These are phyloP conservation scores for Trypanosoma caninum DNA, from an alignment of 208 protist species.

Conservation along the genomic window DNA sequence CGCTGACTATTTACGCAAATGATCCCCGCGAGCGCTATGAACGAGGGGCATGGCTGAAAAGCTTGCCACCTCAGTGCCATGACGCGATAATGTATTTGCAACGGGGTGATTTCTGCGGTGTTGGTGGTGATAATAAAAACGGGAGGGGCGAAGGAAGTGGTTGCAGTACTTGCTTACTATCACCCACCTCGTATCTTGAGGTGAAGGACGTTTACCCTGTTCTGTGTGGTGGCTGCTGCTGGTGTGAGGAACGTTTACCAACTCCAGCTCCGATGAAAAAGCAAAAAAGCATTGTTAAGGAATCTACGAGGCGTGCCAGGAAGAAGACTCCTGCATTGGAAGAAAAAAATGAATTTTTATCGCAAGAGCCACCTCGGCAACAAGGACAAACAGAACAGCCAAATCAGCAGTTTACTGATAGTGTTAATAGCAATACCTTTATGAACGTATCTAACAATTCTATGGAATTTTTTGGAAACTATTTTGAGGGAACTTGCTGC, in stretches of 20 bases:
- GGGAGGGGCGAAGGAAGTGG: background rate
- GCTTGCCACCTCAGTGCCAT: slow-evolving; percentile 23
- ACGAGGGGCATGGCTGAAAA: slow-evolving; percentile 35
- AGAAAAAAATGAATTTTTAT: no score
- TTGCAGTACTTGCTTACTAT: background rate
- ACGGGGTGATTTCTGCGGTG: background rate
- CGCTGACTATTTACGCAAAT: slow-evolving; percentile 63
- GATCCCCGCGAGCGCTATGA: slow-evolving; percentile 39
- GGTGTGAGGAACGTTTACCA: slow-evolving; percentile 43
- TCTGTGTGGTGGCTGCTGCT: slow-evolving; percentile 43
- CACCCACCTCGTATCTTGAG: slow-evolving; percentile 26
- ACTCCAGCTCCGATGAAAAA: slow-evolving; percentile 41
- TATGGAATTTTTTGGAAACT: no score
- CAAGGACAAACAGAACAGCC: no score
- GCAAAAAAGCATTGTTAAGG: slow-evolving; percentile 32
- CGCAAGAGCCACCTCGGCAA: no score
- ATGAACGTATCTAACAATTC: no score
- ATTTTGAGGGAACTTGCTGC: no score
- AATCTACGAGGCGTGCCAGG: slow-evolving; percentile 4
- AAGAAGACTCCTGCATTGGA: background rate
- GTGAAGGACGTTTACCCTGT: slow-evolving; percentile 44
- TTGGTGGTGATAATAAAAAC: background rate
- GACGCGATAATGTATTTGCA: slow-evolving; percentile 25
- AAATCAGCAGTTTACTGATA: no score
- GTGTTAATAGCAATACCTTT: no score